Base-by-base conservation (phyloP, 2,329 filamentous ascomycete genomes). In the Colletotrichum orbiculare region DNA sequence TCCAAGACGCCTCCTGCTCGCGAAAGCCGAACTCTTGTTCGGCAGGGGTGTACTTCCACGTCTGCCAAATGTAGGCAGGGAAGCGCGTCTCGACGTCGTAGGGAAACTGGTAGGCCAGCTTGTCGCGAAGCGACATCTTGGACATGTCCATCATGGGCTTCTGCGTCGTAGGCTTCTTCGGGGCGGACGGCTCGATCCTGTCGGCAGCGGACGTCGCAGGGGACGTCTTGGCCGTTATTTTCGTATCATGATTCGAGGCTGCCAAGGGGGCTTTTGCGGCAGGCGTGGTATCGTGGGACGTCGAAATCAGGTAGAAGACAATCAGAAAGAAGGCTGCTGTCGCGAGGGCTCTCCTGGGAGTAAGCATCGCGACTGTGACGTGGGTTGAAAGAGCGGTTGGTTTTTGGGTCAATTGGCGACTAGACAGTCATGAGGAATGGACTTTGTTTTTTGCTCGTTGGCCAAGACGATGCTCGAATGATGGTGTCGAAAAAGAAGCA, bases 61-160 rank as follows among this genome's bases (percentile, higher is more conserved):
- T 99, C 83, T 99, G 96, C 96, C 96, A 99, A 74, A 99, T 96
- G 82, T 97, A 98, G 61, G 94, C 94, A 3, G 96, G 96, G 77
- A 98, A 98, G 77, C 95, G 97, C 71, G 84, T 79, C 73, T 94
- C 89, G 68, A 95, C 85, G 73, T 97, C 92, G 83, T 98, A 99
- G 17, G 94, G 93, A 78, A 96, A 98, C 71, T 96, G 92, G 81
- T 97, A 97, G 56, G 90, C 90, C 62, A 99, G 87, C 80, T 96
- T 97, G 81, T 86, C 91, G 83, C 82, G 84, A 57, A 94, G 84
- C 13, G 91, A 89, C 79, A 92, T 89, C 74, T 85, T 87, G 64
- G 89, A 88, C 74, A 92, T 84, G 76, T 95, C 91, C 58, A 89
- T 84, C 70, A 93, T 79, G 56, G 86, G 81, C 71, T 91, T 86